phyloP scores from a whole-genome alignment of 192 early-diverging fungal species.

The Coemansia sp. region DNA sequence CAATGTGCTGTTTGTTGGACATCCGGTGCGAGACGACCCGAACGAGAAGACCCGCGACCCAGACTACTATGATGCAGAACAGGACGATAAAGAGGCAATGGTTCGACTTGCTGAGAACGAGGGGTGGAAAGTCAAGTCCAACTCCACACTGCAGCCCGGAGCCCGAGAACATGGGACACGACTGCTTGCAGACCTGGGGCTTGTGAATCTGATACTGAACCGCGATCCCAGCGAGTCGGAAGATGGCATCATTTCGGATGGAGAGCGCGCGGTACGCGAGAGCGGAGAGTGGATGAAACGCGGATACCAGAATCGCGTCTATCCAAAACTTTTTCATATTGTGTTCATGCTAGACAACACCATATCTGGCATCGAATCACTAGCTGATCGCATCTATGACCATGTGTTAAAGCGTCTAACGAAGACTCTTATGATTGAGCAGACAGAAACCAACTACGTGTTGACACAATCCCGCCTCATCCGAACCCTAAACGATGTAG shows the following conservation, averaged over 20 bases:
- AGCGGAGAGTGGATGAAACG: slow-evolving; percentile 53
- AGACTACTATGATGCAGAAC: slow-evolving; percentile 64
- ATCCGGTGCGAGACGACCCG: slow-evolving; percentile 59
- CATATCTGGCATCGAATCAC: slow-evolving; percentile 26
- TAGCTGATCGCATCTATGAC: slow-evolving; percentile 50
- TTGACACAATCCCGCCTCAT: slow-evolving; percentile 46
- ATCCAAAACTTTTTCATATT: slow-evolving; percentile 42
- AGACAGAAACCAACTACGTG: slow-evolving; percentile 49
- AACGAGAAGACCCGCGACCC: slow-evolving; percentile 56
- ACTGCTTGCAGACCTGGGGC: slow-evolving; percentile 48
- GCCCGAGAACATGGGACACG: slow-evolving; percentile 30
- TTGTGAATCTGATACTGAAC: slow-evolving; percentile 45
- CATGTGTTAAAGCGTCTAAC: slow-evolving; percentile 46
- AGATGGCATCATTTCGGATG: slow-evolving; percentile 49
- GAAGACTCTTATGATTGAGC: slow-evolving; percentile 51
- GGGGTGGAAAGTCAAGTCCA: slow-evolving; percentile 46
- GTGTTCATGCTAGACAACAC: slow-evolving; percentile 56
- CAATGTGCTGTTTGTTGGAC: slow-evolving; percentile 81
- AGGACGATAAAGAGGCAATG: slow-evolving; percentile 54
- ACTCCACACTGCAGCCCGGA: slow-evolving; percentile 19
- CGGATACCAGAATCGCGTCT: slow-evolving; percentile 40
- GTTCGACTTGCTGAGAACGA: slow-evolving; percentile 38
- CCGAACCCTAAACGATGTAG: slow-evolving; percentile 44
- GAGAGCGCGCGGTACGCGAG: slow-evolving; percentile 54
- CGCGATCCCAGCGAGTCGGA: slow-evolving; percentile 54